Evolutionary conservation across 73 alveolate genomes (phyloP).

Genomic region (Paramecium octaurelia): DNA sequence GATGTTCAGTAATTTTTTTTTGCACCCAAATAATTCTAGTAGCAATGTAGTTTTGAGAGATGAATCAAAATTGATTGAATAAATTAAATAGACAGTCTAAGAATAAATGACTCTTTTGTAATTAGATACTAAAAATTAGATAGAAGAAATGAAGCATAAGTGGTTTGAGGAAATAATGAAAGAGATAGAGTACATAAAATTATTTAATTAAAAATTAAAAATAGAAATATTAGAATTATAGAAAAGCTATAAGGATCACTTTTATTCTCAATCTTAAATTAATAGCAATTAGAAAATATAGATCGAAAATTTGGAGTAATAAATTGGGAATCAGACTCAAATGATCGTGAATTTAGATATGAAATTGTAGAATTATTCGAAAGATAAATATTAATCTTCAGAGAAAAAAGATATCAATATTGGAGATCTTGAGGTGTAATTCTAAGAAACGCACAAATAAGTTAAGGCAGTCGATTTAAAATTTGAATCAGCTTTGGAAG

Average conservation of each 20-base stretch:
- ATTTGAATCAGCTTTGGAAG: neutral
- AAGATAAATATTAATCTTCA: neutral
- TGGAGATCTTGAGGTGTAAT: neutral
- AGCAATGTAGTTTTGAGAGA: neutral
- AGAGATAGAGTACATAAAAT: neutral
- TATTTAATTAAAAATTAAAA: conserved; percentile 1
- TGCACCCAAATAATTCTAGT: neutral
- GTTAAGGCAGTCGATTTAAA: neutral
- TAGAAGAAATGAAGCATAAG: neutral
- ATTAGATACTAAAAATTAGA: neutral
- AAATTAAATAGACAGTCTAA: neutral
- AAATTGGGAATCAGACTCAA: neutral
- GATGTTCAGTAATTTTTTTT: neutral
- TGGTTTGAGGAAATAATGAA: neutral
- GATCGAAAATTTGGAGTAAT: neutral
- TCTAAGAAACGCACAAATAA: neutral
- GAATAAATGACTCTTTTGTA: neutral
- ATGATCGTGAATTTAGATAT: neutral
- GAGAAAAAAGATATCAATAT: neutral
- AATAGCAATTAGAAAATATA: neutral
- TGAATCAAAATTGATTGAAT: neutral
- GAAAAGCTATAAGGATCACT: neutral
- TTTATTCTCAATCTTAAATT: neutral
- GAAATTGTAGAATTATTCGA: neutral
- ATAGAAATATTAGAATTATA: neutral